Conservation (phyloP, 2,329 filamentous ascomycete species). For the Claviceps sp. region DNA sequence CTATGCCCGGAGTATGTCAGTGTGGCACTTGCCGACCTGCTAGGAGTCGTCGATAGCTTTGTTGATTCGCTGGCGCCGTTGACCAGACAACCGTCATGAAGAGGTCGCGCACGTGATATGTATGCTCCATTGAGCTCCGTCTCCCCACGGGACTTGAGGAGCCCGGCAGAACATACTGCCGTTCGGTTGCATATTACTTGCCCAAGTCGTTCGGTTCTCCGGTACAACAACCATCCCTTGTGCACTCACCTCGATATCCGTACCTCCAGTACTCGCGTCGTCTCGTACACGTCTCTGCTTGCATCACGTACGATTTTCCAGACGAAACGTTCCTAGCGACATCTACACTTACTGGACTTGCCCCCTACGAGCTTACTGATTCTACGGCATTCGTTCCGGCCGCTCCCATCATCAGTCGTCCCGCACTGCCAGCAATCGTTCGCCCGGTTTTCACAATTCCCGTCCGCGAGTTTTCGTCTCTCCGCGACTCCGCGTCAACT, state of each 20-base stretch:
- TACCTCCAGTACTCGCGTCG: slow-evolving; percentile 8
- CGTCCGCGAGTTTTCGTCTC: not conserved
- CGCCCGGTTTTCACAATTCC: not conserved
- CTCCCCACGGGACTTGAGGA: slow-evolving; percentile 7
- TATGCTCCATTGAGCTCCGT: slow-evolving; percentile 1
- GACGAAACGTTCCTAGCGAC: not conserved
- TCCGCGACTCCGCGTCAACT: not conserved
- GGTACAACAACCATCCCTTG: slow-evolving; percentile 13
- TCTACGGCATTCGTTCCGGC: slow-evolving; percentile 11
- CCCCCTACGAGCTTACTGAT: slow-evolving; percentile 11
- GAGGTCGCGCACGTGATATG: slow-evolving; percentile 14
- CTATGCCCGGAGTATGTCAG: not conserved
- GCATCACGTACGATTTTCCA: slow-evolving; percentile 2
- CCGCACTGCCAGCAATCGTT: not conserved
- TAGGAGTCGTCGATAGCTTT: slow-evolving; percentile 1
- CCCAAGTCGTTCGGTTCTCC: slow-evolving; percentile 16
- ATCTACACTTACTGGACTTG: slow-evolving; percentile 10
- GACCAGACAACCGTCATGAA: slow-evolving; percentile 8
- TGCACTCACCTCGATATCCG: slow-evolving; percentile 17
- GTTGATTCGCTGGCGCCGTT: slow-evolving; percentile 5
- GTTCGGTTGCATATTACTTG: slow-evolving; percentile 11
- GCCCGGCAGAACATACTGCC: slow-evolving; percentile 17
- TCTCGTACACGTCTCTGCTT: slow-evolving; percentile 2
- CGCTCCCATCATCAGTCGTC: not conserved
- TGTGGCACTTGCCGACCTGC: not conserved